These are phyloP conservation scores for Fusarium sp. DNA, from an alignment of 2,329 filamentous ascomycete genomes.

Conservation along the genomic window DNA sequence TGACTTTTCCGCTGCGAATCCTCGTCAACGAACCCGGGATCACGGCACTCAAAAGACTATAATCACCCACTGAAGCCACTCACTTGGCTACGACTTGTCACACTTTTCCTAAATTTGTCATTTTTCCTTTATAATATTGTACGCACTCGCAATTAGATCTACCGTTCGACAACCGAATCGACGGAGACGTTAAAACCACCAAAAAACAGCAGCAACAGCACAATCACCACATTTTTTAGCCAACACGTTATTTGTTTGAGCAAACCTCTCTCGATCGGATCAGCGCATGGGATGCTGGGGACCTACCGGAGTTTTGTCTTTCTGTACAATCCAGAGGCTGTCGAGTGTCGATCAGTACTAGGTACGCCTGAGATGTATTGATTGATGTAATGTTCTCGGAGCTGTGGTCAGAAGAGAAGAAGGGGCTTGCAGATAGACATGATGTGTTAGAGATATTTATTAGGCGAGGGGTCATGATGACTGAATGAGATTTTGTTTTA, in stretches of 20 bases:
- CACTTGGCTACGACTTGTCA: conserved; percentile 45
- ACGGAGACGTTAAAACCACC: conserved; percentile 28
- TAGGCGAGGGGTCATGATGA: conserved; percentile 45
- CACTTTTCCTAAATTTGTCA: conserved; percentile 28
- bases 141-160: conserved; percentile 31
- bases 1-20: conserved; percentile 30
- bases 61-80: conserved; percentile 44
- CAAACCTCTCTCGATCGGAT: conserved; percentile 34
- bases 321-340: conserved; percentile 32
- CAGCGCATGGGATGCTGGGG: conserved; percentile 37
- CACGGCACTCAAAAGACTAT: conserved; percentile 39
- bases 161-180: conserved; percentile 21
- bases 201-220: conserved; percentile 39
- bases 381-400: conserved; percentile 44
- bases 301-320: conserved; percentile 44
- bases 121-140: conserved; percentile 33
- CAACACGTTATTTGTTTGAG: conserved; percentile 34
- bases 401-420: conserved; percentile 34
- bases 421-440: conserved; percentile 40
- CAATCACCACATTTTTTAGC: conserved; percentile 23
- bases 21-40: conserved; percentile 36
- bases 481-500: conserved; percentile 49
- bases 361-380: conserved; percentile 18
- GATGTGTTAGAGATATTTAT: conserved; percentile 39
- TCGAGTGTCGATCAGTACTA: conserved; percentile 13